phyloP scores from a whole-genome alignment of 495 filamentous ascomycete species.

The Daldinia childiae region DNA sequence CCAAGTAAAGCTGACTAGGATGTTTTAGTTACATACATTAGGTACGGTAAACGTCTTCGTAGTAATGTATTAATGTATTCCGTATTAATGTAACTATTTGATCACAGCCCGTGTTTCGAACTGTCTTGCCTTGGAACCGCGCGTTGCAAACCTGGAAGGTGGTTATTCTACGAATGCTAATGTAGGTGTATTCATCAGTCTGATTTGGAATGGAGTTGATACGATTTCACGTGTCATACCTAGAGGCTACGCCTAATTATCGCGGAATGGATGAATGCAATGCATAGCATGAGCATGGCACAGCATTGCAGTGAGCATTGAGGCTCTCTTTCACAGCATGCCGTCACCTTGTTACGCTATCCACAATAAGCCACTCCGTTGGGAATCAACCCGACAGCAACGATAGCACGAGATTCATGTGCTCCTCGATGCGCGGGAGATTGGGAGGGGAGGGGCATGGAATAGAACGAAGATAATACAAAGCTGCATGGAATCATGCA shows the following conservation, averaged over 20 bases:
- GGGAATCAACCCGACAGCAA: conserved; percentile 46
- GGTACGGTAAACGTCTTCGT: conserved; percentile 1
- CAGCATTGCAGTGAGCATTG: conserved; percentile 48
- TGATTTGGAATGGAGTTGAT: conserved; percentile 6
- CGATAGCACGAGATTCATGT: conserved; percentile 50
- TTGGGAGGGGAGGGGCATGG: conserved; percentile 13
- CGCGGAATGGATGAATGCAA: conserved; percentile 39
- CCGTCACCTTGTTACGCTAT: conserved; percentile 43
- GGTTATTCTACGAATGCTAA: conserved; percentile 9
- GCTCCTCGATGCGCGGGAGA: conserved; percentile 18
- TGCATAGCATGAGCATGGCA: conserved; percentile 46
- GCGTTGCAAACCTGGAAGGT: conserved; percentile 8
- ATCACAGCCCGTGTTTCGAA: conserved; percentile 15
- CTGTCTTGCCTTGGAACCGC: conserved; percentile 21
- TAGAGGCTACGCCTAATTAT: conserved; percentile 16
- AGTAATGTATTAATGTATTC: conserved; percentile 1
- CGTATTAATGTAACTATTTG: not conserved
- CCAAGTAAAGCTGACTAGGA: not conserved
- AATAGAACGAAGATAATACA: conserved; percentile 31
- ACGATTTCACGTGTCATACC: conserved; percentile 26
- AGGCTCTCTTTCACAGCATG: conserved; percentile 49
- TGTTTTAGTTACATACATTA: not conserved
- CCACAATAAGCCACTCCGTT: conserved; percentile 44
- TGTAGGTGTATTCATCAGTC: conserved; percentile 1
- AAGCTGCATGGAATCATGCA: conserved; percentile 47